A percentile compares a stretch with the other conserved stretches of the same genome.
These are phyloP conservation scores for Agrostemma githago DNA, from an alignment of 148 eudicot species.

Conservation along the genomic window DNA sequence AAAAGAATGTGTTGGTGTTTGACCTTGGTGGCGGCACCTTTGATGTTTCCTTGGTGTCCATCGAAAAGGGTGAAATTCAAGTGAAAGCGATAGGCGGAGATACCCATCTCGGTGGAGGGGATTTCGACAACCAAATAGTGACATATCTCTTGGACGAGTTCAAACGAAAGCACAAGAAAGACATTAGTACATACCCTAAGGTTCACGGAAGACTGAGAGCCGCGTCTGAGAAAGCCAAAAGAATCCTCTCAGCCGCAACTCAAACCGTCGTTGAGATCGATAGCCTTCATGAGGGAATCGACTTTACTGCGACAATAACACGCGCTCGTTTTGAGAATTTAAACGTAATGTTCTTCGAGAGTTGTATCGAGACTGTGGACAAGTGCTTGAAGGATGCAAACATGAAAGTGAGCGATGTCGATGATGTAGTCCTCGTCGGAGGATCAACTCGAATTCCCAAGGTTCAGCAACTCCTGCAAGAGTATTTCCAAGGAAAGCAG, in stretches of 20 bases:
- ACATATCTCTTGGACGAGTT: neutral
- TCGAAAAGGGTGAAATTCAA: neutral
- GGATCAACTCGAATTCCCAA: slow-evolving; percentile 26
- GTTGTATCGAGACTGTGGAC: neutral
- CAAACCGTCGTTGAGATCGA: neutral
- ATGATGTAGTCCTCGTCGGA: slow-evolving; percentile 22
- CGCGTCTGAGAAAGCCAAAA: neutral
- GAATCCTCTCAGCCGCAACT: neutral
- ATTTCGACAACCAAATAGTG: neutral
- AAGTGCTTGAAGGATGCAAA: slow-evolving; percentile 5
- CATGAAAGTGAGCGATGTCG: neutral
- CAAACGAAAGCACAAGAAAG: neutral
- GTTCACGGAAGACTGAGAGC: neutral
- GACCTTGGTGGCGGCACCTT: neutral
- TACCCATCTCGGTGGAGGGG: too few relatives aligned
- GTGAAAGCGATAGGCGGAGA: too few relatives aligned
- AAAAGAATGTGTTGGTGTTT: too few relatives aligned
- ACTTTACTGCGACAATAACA: neutral
- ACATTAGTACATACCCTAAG: neutral
- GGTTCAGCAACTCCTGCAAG: neutral
- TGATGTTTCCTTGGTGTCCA: neutral
- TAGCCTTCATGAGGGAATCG: neutral
- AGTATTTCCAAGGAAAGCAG: neutral
- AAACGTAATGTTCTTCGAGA: neutral
- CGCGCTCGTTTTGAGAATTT: neutral